These are phyloP conservation scores for Cystofilobasidium ferigula DNA, from an alignment of 768 basidiomycete genomes.

Conservation along the genomic window DNA sequence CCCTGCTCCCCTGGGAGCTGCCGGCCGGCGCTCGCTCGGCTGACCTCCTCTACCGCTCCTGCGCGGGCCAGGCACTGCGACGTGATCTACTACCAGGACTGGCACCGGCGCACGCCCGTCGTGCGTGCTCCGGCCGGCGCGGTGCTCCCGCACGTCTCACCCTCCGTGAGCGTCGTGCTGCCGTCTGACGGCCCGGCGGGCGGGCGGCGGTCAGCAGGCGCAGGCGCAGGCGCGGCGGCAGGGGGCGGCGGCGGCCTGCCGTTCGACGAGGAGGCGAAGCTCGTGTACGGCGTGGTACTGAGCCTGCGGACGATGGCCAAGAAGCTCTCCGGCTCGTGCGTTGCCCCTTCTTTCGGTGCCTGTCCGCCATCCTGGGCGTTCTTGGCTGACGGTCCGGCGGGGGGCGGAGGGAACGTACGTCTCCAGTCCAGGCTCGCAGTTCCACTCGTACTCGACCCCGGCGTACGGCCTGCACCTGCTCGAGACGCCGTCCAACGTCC, in stretches of 20 bases:
- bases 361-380: neutral
- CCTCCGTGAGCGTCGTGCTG: slow-evolving; percentile 46
- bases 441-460: slow-evolving; percentile 60
- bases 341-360: slow-evolving; percentile 21
- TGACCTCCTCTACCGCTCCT: slow-evolving; percentile 8
- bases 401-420: no score
- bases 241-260: slow-evolving; percentile 51
- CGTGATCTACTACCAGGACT: slow-evolving; percentile 91
- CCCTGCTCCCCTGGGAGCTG: neutral
- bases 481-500: slow-evolving; percentile 84
- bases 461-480: slow-evolving; percentile 86
- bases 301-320: slow-evolving; percentile 88
- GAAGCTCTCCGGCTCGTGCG: slow-evolving; percentile 76
- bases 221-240: slow-evolving; percentile 27
- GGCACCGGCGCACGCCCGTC: slow-evolving; percentile 68
- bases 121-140: slow-evolving; percentile 57
- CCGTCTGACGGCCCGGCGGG: no score
- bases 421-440: slow-evolving; percentile 35
- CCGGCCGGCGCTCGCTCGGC: no score
- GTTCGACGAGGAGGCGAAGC: slow-evolving; percentile 94
- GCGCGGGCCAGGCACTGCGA: slow-evolving; percentile 59
- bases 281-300: slow-evolving; percentile 90
- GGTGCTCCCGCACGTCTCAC: slow-evolving; percentile 68
- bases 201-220: neutral
- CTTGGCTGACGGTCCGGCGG: neutral